Conservation (phyloP, 164 flowering plant species). For the Magnolia kwangsiensis region DNA sequence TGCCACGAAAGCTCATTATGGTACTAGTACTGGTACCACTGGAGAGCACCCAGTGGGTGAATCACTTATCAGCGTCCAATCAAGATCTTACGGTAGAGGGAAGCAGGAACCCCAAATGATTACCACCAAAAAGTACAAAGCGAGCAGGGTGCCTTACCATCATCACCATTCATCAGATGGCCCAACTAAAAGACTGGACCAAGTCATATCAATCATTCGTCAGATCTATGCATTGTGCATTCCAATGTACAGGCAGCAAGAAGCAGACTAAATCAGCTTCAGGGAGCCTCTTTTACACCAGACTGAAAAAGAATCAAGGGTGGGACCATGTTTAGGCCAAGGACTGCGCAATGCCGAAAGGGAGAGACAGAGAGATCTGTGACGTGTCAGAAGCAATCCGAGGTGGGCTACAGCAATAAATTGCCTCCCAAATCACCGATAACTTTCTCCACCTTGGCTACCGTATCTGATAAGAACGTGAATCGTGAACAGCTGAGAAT, state of each 20-base stretch:
- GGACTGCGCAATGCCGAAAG: background rate
- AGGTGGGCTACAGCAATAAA: conserved; percentile 15
- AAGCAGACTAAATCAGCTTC: background rate
- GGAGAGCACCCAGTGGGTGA: no score
- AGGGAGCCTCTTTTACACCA: no score
- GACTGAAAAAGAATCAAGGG: background rate
- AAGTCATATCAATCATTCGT: background rate
- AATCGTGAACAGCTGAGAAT: background rate
- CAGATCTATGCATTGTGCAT: background rate
- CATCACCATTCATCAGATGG: no score
- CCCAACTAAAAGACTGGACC: no score
- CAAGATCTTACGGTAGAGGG: no score
- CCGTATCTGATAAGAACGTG: conserved; percentile 40
- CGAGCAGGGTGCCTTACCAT: no score
- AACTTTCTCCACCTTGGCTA: conserved; percentile 56
- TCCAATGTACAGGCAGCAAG: background rate
- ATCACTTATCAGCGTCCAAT: no score
- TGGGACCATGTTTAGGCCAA: no score
- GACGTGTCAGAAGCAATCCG: background rate
- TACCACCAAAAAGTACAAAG: no score
- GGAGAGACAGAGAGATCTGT: background rate
- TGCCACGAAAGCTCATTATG: no score
- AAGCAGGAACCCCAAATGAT: no score
- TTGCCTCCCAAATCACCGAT: conserved; percentile 52
- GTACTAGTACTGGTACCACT: no score